Base-by-base conservation (phyloP, 192 early-diverging fungal genomes). In the Rhizophagus sp. region DNA sequence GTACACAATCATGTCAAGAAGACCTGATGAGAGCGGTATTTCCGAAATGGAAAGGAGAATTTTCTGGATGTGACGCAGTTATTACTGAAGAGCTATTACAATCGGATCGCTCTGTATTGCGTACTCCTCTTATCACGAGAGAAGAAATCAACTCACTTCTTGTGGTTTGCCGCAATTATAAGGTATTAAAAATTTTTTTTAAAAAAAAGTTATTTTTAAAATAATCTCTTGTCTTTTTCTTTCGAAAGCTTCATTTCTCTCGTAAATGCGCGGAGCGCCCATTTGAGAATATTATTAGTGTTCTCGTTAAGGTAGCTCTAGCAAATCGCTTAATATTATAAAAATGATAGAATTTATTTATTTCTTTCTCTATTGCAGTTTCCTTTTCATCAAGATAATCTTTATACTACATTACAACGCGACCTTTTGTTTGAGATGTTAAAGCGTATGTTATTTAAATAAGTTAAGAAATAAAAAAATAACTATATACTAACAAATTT, bases 141-240 rank as follows among this genome's bases (percentile, higher is more conserved):
- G 91, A 94, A 34, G 93, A 95, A 79, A 94, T 95, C 67, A 92
- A 91, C 81, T 85, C 89, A 1, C 70, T 95, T 5, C 81, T 95
- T 13, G 83, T 90, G 1, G 83, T 91, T 9, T 95, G 93, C 80
- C 88, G 90, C 47, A 92, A 94, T 65, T 93, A 93, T 78, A 94
- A 92, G 86, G 92, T 92, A 84, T 15, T 22, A 1, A 36, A 57
- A 19, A 12, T 12, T 70, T 41, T 39, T 39, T 41, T 41, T 41
- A 30, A 30, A 13, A 5, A 17, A 24, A 65, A 11, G 34, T 4
- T 62, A 9, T 71, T 34, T 30, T 64, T 30, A 6, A 62, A 57
- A 1, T 30, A 62, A 25, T 39, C 52, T 57, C 6, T 27, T 30
- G 1, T 27, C 30, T 17, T 39, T 49, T 65, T 30, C 15, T 57